phyloP scores from a whole-genome alignment of 345 rosid genomes.

The Capsella bursapastoris region DNA sequence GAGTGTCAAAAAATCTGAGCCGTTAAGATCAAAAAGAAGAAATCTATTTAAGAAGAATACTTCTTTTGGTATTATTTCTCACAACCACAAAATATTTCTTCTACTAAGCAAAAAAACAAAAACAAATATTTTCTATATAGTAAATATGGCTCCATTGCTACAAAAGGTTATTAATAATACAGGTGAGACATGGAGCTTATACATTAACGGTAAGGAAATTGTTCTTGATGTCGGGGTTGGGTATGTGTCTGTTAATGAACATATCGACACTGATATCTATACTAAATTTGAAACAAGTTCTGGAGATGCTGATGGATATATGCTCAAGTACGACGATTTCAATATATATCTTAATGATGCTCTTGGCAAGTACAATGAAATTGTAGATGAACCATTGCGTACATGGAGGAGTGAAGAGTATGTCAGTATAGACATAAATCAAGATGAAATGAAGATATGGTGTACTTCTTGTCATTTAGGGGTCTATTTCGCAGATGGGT shows the following conservation, averaged over 20 bases:
- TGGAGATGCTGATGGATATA: neutral
- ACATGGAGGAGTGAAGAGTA: neutral
- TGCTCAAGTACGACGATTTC: neutral
- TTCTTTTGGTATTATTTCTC: neutral
- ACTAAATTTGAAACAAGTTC: neutral
- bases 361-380: neutral
- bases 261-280: neutral
- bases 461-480: neutral
- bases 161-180: neutral
- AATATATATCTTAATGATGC: neutral
- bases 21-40: neutral
- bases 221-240: too few species aligned
- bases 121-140: too few species aligned
- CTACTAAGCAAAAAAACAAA: too few species aligned
- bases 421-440: neutral
- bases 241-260: neutral
- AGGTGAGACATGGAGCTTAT: neutral
- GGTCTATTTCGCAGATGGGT: neutral
- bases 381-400: neutral
- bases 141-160: neutral
- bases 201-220: neutral
- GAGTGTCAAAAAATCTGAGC: neutral
- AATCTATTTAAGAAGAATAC: neutral
- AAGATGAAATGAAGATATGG: neutral
- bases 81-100: neutral